phyloP scores from a whole-genome alignment of 148 eudicot genomes.

The Amaranthus hypochondriacus region DNA sequence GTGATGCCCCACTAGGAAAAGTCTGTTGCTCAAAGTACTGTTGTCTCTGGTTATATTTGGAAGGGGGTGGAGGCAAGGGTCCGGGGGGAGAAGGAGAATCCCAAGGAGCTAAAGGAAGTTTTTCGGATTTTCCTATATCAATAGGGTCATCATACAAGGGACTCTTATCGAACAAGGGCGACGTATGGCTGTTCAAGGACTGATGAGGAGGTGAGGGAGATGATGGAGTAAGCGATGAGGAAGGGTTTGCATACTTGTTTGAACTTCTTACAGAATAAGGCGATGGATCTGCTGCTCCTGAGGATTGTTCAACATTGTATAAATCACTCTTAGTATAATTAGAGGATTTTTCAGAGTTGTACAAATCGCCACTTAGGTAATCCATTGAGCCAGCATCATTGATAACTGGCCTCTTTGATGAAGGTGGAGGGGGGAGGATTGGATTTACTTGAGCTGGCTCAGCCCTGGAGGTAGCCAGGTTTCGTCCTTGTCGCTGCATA shows the following conservation, averaged over 20 bases:
- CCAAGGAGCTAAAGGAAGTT: slow-evolving; percentile 54
- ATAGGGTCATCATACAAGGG: slow-evolving; percentile 39
- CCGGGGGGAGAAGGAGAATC: slow-evolving; percentile 43
- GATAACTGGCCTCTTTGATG: slow-evolving; percentile 49
- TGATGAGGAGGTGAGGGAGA: slow-evolving; percentile 47
- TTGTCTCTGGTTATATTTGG: slow-evolving; percentile 66
- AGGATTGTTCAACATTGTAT: slow-evolving; percentile 37
- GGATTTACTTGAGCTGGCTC: slow-evolving; percentile 45
- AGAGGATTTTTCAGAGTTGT: slow-evolving; percentile 34
- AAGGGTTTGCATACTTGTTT: slow-evolving; percentile 30
- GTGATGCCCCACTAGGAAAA: slow-evolving; percentile 38
- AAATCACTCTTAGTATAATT: slow-evolving; percentile 57
- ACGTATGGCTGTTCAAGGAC: slow-evolving; percentile 40
- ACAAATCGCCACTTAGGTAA: slow-evolving; percentile 65
- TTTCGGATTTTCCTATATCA: slow-evolving; percentile 36
- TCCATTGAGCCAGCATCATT: slow-evolving; percentile 40
- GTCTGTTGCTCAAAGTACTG: slow-evolving; percentile 60
- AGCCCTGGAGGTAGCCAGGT: slow-evolving; percentile 17
- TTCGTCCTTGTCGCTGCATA: slow-evolving; percentile 44
- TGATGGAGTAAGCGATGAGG: slow-evolving; percentile 32
- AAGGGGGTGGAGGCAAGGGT: slow-evolving; percentile 77
- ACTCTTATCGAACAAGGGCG: slow-evolving; percentile 47
- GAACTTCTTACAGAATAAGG: slow-evolving; percentile 28
- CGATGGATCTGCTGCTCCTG: slow-evolving; percentile 34
- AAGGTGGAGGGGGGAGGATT: slow-evolving; percentile 71